Conservation (phyloP, 1,284 basidiomycete species). For the Paramarasmius palmivorus region DNA sequence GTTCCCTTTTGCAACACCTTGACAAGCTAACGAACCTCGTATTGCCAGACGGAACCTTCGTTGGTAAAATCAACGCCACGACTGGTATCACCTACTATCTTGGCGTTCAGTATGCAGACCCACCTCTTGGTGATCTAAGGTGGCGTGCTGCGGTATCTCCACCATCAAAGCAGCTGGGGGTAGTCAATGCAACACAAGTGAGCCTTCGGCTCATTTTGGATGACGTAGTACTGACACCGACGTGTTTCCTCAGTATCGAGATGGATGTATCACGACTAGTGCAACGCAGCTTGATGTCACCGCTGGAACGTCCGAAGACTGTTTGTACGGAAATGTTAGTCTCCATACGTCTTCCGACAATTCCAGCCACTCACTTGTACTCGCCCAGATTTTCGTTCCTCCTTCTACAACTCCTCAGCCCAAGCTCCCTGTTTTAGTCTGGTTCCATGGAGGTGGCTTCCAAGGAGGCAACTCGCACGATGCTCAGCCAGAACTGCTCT, state of each 20-base stretch:
- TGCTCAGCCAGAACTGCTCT: constrained; percentile 27
- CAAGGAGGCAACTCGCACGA: constrained; percentile 32
- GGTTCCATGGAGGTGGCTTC: constrained; percentile 41
- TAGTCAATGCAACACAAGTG: constrained; percentile 35
- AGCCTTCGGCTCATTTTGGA: background rate
- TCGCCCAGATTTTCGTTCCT: constrained; percentile 33
- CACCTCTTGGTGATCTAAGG: constrained; percentile 35
- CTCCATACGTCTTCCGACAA: background rate
- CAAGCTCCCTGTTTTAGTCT: constrained; percentile 35
- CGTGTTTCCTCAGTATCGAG: constrained; percentile 27
- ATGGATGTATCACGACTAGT: constrained; percentile 30
- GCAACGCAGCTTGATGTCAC: constrained; percentile 22
- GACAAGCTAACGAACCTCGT: no score
- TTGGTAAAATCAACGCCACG: constrained; percentile 27
- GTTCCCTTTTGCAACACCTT: background rate
- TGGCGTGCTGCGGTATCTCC: constrained; percentile 40
- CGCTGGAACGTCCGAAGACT: constrained; percentile 37
- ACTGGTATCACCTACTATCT: constrained; percentile 33
- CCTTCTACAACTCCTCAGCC: constrained; percentile 19
- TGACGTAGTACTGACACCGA: background rate
- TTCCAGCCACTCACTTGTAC: background rate
- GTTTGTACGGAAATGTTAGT: constrained; percentile 41
- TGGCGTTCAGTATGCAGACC: constrained; percentile 39
- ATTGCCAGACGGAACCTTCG: constrained; percentile 41
- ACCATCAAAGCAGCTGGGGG: constrained; percentile 33